These are phyloP conservation scores for Eucalyptus pauciflora DNA, from an alignment of 345 rosid genomes.

Conservation along the genomic window DNA sequence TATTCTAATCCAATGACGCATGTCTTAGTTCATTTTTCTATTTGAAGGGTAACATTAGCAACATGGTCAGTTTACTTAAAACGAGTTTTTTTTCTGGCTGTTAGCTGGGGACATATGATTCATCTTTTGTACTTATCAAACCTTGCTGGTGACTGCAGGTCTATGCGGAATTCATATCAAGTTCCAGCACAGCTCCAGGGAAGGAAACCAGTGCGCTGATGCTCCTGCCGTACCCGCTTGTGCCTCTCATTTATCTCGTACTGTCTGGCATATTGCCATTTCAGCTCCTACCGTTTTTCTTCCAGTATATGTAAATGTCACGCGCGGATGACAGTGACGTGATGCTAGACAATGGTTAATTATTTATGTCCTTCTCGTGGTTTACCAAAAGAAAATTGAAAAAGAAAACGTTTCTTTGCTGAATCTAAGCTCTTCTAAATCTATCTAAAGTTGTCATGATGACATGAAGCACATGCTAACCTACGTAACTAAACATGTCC, in stretches of 20 bases:
- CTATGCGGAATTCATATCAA: background rate
- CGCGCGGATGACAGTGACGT: fast-evolving
- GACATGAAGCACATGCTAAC: background rate
- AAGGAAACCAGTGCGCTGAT: too few species aligned
- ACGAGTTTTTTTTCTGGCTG: background rate
- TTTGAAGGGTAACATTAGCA: background rate
- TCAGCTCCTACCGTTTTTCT: background rate
- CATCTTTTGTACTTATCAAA: background rate
- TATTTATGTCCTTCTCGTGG: fast-evolving
- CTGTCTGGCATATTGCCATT: background rate
- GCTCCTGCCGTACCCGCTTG: too few species aligned
- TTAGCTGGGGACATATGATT: background rate
- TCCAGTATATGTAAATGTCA: background rate
- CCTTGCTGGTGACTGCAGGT: too few species aligned
- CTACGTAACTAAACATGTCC: background rate
- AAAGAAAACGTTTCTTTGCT: fast-evolving
- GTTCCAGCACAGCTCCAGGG: background rate
- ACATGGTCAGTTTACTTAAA: background rate
- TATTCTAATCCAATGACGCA: background rate
- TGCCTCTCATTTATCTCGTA: too few species aligned
- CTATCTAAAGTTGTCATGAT: background rate
- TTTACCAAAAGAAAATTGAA: background rate
- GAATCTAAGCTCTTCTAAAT: background rate
- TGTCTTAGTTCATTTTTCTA: background rate
- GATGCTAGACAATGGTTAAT: background rate